Conservation (phyloP, 164 flowering plant genomes). For the Macadamia integrifolia region DNA sequence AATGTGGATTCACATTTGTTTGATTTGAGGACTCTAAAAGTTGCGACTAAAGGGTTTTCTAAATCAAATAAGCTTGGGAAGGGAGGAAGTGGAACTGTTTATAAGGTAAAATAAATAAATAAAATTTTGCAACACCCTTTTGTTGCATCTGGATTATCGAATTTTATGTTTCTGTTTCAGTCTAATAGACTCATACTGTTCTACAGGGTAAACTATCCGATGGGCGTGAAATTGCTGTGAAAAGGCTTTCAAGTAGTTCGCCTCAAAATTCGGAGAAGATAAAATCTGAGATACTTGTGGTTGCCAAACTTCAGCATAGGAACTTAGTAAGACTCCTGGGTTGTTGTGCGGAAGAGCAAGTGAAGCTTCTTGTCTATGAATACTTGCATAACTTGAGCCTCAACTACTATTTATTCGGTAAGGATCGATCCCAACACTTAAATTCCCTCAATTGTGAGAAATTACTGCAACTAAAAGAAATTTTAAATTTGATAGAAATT, state of each 20-base stretch:
- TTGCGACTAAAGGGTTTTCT: conserved; percentile 29
- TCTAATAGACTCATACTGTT: too few species aligned
- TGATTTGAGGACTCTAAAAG: conserved; percentile 16
- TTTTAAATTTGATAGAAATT: too few species aligned
- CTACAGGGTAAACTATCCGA: conserved; percentile 26
- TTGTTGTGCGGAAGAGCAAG: conserved; percentile 26
- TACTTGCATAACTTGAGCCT: neutral
- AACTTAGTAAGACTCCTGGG: conserved; percentile 42
- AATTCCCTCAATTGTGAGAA: too few species aligned
- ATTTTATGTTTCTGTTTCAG: neutral
- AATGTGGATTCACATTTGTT: conserved; percentile 13
- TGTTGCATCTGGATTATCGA: too few species aligned
- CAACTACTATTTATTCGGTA: conserved; percentile 37
- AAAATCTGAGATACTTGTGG: conserved; percentile 29
- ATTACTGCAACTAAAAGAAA: too few species aligned
- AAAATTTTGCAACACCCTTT: too few species aligned
- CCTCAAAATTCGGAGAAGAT: conserved; percentile 23
- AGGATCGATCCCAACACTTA: neutral
- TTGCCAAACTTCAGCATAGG: conserved; percentile 13
- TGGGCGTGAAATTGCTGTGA: conserved; percentile 34
- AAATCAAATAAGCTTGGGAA: conserved; percentile 16
- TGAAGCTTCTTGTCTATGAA: conserved; percentile 20
- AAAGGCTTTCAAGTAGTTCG: conserved; percentile 22
- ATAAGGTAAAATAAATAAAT: conserved; percentile 22
- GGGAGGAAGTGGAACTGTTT: conserved; percentile 15